Evolutionary conservation across 768 basidiomycete species (phyloP).

Genomic region (Dacryopinax primogenitus): DNA sequence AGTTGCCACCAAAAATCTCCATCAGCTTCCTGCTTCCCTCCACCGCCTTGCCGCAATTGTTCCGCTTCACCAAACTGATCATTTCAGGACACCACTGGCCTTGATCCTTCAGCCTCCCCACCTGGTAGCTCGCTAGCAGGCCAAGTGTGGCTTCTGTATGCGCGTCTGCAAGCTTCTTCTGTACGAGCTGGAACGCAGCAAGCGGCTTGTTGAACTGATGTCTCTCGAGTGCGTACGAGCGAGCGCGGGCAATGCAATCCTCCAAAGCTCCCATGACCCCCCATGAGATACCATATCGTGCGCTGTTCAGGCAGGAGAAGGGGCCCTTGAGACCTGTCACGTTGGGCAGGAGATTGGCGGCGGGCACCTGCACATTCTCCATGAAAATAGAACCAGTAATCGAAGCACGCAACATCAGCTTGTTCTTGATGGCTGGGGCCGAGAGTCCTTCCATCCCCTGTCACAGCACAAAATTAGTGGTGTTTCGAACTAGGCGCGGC

Average conservation of each 20-base stretch:
- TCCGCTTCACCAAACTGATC: slow-evolving; percentile 88
- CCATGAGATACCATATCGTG: slow-evolving; percentile 83
- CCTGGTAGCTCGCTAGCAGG: slow-evolving; percentile 59
- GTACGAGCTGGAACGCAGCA: slow-evolving; percentile 92
- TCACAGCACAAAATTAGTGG: neutral
- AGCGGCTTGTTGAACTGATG: slow-evolving; percentile 81
- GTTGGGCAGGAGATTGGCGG: slow-evolving; percentile 63
- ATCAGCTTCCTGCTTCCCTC: slow-evolving; percentile 66
- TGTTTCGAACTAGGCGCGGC: no score
- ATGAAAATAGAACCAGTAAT: slow-evolving; percentile 80
- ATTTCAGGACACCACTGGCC: slow-evolving; percentile 70
- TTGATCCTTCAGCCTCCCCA: slow-evolving; percentile 78
- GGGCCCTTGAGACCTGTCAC: slow-evolving; percentile 67
- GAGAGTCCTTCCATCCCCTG: slow-evolving; percentile 72
- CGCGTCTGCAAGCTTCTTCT: slow-evolving; percentile 93
- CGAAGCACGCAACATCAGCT: slow-evolving; percentile 77
- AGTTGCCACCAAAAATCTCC: slow-evolving; percentile 91
- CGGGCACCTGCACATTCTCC: slow-evolving; percentile 70
- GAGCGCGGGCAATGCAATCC: slow-evolving; percentile 67
- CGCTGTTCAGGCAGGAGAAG: slow-evolving; percentile 87
- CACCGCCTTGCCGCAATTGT: slow-evolving; percentile 90
- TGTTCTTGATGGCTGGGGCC: slow-evolving; percentile 83
- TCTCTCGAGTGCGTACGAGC: slow-evolving; percentile 76
- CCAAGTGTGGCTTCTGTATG: slow-evolving; percentile 76
- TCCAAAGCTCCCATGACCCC: slow-evolving; percentile 93